Percentiles rank a stretch among this genome's conserved stretches.
Conservation (phyloP, 768 basidiomycete species). For the Suillus decipiens region DNA sequence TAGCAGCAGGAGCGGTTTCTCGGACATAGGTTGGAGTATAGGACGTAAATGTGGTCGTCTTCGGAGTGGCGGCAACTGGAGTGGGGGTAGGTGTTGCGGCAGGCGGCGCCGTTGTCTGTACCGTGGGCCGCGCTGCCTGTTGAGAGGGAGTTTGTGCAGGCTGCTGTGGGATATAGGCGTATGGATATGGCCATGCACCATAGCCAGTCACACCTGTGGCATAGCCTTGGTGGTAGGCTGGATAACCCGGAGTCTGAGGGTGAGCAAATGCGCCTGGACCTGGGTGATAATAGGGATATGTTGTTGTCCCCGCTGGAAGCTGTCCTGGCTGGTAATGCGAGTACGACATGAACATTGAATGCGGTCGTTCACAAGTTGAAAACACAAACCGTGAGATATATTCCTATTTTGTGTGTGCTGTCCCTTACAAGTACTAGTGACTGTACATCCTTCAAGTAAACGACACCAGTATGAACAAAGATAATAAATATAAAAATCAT, state of each 20-base stretch:
- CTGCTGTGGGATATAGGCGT: conserved; percentile 55
- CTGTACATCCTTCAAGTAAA: not conserved
- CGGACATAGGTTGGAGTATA: conserved; percentile 54
- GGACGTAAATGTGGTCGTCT: conserved; percentile 54
- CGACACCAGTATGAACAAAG: not conserved
- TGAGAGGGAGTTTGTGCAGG: conserved; percentile 28
- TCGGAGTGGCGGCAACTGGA: conserved; percentile 31
- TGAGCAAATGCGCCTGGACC: conserved; percentile 43
- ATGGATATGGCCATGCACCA: conserved; percentile 70
- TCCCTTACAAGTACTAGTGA: conserved; percentile 1
- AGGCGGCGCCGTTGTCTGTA: conserved; percentile 27
- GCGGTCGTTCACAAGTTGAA: conserved; percentile 2
- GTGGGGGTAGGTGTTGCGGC: conserved; percentile 34
- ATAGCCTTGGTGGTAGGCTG: conserved; percentile 47
- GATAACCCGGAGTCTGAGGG: conserved; percentile 47
- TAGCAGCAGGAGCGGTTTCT: conserved; percentile 46
- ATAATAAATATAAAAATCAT: not conserved
- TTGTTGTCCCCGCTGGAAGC: conserved; percentile 48
- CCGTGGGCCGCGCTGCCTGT: conserved; percentile 31
- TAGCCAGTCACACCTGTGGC: conserved; percentile 70
- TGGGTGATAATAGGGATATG: conserved; percentile 64
- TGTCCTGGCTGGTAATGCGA: conserved; percentile 36
- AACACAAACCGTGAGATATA: conserved; percentile 2
- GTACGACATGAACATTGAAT: conserved; percentile 30
- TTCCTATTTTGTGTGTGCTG: not conserved